Evolutionary conservation across 257 asterid genomes (phyloP), one percentile per base, ranked within the genome.

Genomic region (Verbena officinalis): DNA sequence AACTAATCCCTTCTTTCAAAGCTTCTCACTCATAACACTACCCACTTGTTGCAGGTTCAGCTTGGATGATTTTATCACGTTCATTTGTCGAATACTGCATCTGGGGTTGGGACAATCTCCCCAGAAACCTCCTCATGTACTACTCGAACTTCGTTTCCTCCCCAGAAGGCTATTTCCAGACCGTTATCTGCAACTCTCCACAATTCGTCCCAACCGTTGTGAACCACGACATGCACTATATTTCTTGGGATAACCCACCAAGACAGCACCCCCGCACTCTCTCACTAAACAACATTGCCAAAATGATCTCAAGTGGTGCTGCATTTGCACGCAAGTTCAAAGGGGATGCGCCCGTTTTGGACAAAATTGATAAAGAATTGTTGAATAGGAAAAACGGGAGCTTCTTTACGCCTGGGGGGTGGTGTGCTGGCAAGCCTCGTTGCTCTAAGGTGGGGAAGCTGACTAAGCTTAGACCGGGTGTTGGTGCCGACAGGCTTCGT

Each of bases 101-200:
- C 55, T 84, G 92, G 97, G 99, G 97, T 48, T 94, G 96, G 93
- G 99, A 94, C 53, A 94, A 90, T 76, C 96, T 94, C 40, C 99
- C 99, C 1, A 77, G 99, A 73, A 88, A 86, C 46, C 84, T 94
- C 4, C 96, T 94, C 63, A 94, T 94, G 99, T 94, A 94, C 69
- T 90, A 94, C 81, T 16, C 99, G 2, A 94, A 94, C 73, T 94
- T 94, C 6, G 86, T 90, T 2, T 94, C 99, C 53, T 83, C 99
- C 27, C 96, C 97, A 0, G 99, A 94, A 75, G 96, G 96, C 62
- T 94, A 94, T 69, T 94, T 94, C 70, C 99, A 94, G 73, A 94
- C 99, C 0, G 92, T 94, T 2, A 65, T 77, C 55, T 94, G 99
- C 86, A 94, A 94, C n/a, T 77, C 85, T n/a, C 99, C 96, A 0